phyloP scores from a whole-genome alignment of 2,329 filamentous ascomycete species.

The Spiromastix sp. region DNA sequence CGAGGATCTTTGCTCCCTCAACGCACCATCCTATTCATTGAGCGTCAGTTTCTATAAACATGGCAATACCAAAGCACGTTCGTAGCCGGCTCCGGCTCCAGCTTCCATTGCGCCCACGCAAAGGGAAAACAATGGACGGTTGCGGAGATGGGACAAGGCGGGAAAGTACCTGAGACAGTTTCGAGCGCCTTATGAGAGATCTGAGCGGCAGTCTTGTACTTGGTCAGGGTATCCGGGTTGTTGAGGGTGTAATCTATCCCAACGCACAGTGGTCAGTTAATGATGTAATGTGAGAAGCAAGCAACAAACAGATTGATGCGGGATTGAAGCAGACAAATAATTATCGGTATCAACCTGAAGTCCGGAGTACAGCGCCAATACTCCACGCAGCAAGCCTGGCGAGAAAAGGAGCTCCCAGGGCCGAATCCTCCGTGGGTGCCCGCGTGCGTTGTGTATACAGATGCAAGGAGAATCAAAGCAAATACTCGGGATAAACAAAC shows the following conservation, averaged over 20 bases:
- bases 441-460: neutral
- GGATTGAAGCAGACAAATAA: neutral
- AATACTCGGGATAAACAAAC: too few species aligned
- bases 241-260: constrained; percentile 70
- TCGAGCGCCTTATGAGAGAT: constrained; percentile 95
- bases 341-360: too few species aligned
- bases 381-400: too few species aligned
- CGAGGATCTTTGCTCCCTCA: constrained; percentile 83
- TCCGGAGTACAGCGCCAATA: too few species aligned
- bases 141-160: constrained; percentile 5
- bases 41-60: constrained; percentile 5
- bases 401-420: too few species aligned
- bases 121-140: constrained; percentile 1
- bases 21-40: constrained; percentile 50
- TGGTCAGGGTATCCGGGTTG: constrained; percentile 91
- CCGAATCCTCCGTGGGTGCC: neutral
- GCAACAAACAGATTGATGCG: neutral
- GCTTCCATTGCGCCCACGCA: too few species aligned
- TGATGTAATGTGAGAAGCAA: constrained; percentile 3
- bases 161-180: constrained; percentile 54
- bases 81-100: too few species aligned
- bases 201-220: constrained; percentile 93
- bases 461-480: too few species aligned
- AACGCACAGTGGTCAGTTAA: constrained; percentile 5
- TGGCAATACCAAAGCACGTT: too few species aligned